Conservation (phyloP, 768 basidiomycete species). For the Termitomyces sp. region DNA sequence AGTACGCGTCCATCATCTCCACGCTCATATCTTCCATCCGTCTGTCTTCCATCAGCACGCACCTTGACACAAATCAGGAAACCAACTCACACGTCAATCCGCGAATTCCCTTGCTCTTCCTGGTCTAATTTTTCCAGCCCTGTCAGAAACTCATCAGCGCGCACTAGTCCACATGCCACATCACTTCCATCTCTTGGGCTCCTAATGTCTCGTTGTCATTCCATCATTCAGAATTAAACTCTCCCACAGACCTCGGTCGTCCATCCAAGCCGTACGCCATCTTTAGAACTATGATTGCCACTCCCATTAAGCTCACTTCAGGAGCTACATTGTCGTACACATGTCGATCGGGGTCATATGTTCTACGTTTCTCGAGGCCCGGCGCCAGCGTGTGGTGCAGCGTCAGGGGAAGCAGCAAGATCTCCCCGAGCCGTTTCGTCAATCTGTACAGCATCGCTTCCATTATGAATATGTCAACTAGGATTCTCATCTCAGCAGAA, state of each 20-base stretch:
- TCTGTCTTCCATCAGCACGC: slow-evolving; percentile 28
- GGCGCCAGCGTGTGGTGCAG: slow-evolving; percentile 52
- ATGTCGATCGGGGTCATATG: slow-evolving; percentile 38
- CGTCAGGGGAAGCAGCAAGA: slow-evolving; percentile 53
- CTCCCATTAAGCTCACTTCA: slow-evolving; percentile 57
- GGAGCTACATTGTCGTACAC: slow-evolving; percentile 61
- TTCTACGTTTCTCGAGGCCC: slow-evolving; percentile 26
- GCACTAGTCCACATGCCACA: slow-evolving; percentile 55
- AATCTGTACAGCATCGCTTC: slow-evolving; percentile 62
- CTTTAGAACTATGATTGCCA: slow-evolving; percentile 69
- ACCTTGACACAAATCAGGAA: not conserved
- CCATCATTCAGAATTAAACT: slow-evolving; percentile 25
- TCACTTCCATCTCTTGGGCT: slow-evolving; percentile 42
- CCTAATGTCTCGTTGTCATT: slow-evolving; percentile 23
- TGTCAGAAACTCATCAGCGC: slow-evolving; percentile 40
- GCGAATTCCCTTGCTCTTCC: slow-evolving; percentile 24
- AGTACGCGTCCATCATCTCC: slow-evolving; percentile 62
- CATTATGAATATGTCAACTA: slow-evolving; percentile 8
- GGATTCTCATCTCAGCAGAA: slow-evolving; percentile 6
- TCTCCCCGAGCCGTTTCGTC: slow-evolving; percentile 51
- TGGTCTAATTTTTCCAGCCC: slow-evolving; percentile 32
- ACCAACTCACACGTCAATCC: slow-evolving; percentile 38
- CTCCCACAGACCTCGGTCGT: slow-evolving; percentile 27
- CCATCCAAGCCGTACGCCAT: slow-evolving; percentile 85
- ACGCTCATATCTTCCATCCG: slow-evolving; percentile 46